These are phyloP conservation scores for Globisporangium sylvaticum DNA, from an alignment of 352 stramenopile species.

Conservation along the genomic window DNA sequence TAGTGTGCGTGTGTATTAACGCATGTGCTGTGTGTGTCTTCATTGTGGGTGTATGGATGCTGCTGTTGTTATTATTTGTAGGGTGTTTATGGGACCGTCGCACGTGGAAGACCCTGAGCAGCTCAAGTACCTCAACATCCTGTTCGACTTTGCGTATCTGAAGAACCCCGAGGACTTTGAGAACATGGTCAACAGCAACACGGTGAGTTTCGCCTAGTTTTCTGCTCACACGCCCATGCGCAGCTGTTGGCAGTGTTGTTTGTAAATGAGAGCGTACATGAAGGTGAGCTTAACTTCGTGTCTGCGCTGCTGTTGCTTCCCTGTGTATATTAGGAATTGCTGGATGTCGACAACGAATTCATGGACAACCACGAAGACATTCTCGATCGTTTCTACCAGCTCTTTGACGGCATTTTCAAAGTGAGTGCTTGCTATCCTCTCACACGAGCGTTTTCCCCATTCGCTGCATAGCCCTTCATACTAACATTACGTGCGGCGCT, in stretches of 20 bases:
- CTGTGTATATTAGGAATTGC: constrained; percentile 41
- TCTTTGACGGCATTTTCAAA: constrained; percentile 89
- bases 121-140: constrained; percentile 89
- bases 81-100: constrained; percentile 81
- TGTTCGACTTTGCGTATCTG: constrained; percentile 95
- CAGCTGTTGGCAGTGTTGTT: not conserved
- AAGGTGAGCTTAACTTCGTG: not conserved
- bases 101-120: constrained; percentile 88
- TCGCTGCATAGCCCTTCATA: not conserved
- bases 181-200: constrained; percentile 90
- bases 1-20: constrained; percentile 2
- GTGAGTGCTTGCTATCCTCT: constrained; percentile 19
- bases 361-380: constrained; percentile 87
- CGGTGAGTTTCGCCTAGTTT: constrained; percentile 38
- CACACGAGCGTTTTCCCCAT: not conserved
- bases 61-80: constrained; percentile 17
- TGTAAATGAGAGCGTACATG: not conserved
- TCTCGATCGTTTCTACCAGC: constrained; percentile 84
- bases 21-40: no score
- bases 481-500: not conserved
- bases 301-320: not conserved
- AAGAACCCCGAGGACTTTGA: constrained; percentile 94
- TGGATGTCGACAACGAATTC: constrained; percentile 90
- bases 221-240: no score
- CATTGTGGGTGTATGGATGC: no score